A percentile compares a stretch with the other conserved stretches of the same genome.
Evolutionary conservation across 176 grass and related monocot genomes (phyloP).

Genomic region (Puccinellia tenuiflora): DNA sequence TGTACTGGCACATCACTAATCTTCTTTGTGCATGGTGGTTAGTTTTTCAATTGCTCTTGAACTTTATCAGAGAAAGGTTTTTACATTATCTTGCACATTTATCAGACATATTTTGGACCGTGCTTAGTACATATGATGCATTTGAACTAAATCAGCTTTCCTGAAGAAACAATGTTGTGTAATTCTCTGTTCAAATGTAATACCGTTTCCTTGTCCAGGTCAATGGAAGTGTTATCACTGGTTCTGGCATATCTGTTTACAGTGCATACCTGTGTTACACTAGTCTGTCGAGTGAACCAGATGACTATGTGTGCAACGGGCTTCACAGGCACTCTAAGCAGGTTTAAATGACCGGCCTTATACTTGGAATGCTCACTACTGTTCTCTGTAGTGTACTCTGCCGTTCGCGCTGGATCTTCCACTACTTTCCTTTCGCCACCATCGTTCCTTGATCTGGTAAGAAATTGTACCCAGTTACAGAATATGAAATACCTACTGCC

Average conservation of each 20-base stretch:
- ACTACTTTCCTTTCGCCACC: slow-evolving; percentile 88
- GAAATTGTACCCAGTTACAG: not conserved
- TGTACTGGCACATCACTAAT: too few relatives aligned
- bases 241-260: slow-evolving; percentile 73
- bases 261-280: slow-evolving; percentile 86
- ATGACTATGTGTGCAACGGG: slow-evolving; percentile 83
- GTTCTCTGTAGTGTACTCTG: slow-evolving; percentile 95
- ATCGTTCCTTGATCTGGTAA: slow-evolving; percentile 74
- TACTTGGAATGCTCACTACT: slow-evolving; percentile 91
- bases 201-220: slow-evolving; percentile 43
- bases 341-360: slow-evolving; percentile 65
- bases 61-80: too few relatives aligned
- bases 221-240: slow-evolving; percentile 87
- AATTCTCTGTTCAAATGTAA: not conserved
- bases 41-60: too few relatives aligned
- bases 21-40: too few relatives aligned
- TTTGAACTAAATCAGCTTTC: not conserved
- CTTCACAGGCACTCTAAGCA: slow-evolving; percentile 82
- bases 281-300: slow-evolving; percentile 78
- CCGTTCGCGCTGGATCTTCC: slow-evolving; percentile 87
- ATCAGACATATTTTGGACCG: too few relatives aligned
- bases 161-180: not conserved
- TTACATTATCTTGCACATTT: too few relatives aligned
- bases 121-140: too few relatives aligned
- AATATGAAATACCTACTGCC: not conserved